Conservation (phyloP, 805 yeast genomes). For the Millerozyma miso region DNA sequence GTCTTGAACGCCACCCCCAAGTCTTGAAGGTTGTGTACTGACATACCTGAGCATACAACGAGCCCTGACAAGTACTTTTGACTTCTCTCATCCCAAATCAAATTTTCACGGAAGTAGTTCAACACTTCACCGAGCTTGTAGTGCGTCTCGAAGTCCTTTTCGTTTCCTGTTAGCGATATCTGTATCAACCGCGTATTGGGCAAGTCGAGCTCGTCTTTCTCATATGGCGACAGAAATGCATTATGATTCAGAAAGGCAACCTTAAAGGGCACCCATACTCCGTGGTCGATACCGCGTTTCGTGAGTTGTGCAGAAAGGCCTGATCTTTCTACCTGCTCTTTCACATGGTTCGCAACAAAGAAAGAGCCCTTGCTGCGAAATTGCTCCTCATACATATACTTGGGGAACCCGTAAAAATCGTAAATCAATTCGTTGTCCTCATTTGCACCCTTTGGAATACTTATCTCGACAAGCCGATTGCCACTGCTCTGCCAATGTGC, state of each 20-base stretch:
- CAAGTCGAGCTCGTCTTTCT: slow-evolving; percentile 34
- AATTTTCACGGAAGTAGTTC: slow-evolving; percentile 44
- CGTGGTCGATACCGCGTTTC: slow-evolving; percentile 75
- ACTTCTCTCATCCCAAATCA: slow-evolving; percentile 26
- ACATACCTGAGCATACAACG: slow-evolving; percentile 69
- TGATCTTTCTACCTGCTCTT: slow-evolving; percentile 30
- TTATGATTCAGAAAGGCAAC: slow-evolving; percentile 53
- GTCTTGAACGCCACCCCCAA: slow-evolving; percentile 22
- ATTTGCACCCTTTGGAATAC: slow-evolving; percentile 29
- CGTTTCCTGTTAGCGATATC: slow-evolving; percentile 43
- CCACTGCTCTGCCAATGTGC: slow-evolving; percentile 71
- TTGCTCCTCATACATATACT: slow-evolving; percentile 55
- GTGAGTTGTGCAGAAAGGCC: slow-evolving; percentile 46
- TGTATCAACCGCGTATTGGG: slow-evolving; percentile 46
- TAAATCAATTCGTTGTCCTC: slow-evolving; percentile 57
- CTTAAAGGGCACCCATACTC: slow-evolving; percentile 76
- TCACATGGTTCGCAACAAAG: slow-evolving; percentile 42
- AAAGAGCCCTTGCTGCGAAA: slow-evolving; percentile 50
- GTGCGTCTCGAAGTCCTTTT: slow-evolving; percentile 37
- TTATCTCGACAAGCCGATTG: slow-evolving; percentile 43
- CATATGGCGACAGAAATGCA: slow-evolving; percentile 10
- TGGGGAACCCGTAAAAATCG: slow-evolving; percentile 74
- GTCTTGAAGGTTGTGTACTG: slow-evolving; percentile 72
- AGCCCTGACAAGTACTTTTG: slow-evolving; percentile 29
- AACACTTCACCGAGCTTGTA: slow-evolving; percentile 55